Evolutionary conservation across 179 eudicot species (phyloP).

Genomic region (Vitellaria paradoxa): DNA sequence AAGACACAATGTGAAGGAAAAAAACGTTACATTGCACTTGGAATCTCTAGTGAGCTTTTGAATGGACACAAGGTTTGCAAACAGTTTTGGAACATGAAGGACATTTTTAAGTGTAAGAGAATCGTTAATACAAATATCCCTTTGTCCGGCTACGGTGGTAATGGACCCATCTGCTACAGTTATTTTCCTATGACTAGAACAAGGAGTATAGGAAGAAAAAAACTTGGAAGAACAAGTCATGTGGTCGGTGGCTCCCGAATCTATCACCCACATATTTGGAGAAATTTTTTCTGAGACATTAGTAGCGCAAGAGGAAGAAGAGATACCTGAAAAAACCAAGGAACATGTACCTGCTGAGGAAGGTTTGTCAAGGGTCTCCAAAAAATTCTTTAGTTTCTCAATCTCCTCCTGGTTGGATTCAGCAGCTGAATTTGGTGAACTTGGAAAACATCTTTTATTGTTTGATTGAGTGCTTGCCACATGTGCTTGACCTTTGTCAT

Average conservation of each 20-base stretch:
- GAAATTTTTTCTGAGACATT: no score
- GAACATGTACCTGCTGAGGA: no score
- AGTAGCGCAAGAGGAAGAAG: no score
- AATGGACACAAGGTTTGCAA: not conserved
- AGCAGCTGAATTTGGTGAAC: no score
- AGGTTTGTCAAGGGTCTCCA: no score
- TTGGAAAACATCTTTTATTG: no score
- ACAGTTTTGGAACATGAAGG: not conserved
- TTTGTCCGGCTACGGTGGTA: not conserved
- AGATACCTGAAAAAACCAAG: no score
- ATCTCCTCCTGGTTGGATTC: no score
- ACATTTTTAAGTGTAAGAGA: not conserved
- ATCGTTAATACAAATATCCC: not conserved
- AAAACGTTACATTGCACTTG: not conserved
- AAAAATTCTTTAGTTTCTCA: no score
- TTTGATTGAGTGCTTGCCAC: no score
- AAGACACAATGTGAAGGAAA: not conserved
- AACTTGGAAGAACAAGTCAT: not conserved
- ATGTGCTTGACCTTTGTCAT: no score
- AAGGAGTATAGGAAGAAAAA: not conserved
- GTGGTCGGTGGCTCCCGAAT: slow-evolving; percentile 7
- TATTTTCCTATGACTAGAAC: slow-evolving; percentile 4
- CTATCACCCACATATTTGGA: not conserved
- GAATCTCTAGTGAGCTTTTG: not conserved
- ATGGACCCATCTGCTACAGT: slow-evolving; percentile 12